These are phyloP conservation scores for Spatholobus suberectus DNA, from an alignment of 306 rosid genomes.

Conservation along the genomic window DNA sequence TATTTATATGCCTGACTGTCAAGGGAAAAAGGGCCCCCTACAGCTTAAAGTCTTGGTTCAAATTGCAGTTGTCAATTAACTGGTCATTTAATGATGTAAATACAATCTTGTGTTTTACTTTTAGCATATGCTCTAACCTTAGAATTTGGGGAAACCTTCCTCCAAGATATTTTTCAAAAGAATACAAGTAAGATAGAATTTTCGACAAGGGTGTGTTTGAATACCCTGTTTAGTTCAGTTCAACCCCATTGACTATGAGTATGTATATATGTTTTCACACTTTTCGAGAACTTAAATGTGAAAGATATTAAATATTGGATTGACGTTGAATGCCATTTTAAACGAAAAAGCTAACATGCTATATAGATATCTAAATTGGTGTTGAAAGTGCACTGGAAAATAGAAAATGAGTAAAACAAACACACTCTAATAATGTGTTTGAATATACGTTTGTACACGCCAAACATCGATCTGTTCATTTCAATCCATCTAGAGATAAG, in stretches of 20 bases:
- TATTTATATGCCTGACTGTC: not conserved
- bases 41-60: not conserved
- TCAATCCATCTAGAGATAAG: not conserved
- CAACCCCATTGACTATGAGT: not conserved
- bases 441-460: not conserved
- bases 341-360: not conserved
- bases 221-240: not conserved
- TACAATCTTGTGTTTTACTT: not conserved
- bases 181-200: not conserved
- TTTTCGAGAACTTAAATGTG: not conserved
- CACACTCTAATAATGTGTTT: not conserved
- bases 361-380: not conserved
- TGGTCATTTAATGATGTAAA: not conserved
- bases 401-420: not conserved
- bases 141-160: not conserved
- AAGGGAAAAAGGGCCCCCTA: slow-evolving; percentile 2
- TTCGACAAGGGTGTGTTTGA: not conserved
- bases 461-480: not conserved
- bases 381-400: not conserved
- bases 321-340: no score
- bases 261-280: no score
- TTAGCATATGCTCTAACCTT: not conserved
- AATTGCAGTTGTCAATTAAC: not conserved
- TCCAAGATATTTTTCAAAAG: not conserved
- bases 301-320: no score